Conservation (phyloP, 192 early-diverging fungal species). For the Phlyctochytrium bullatum region DNA sequence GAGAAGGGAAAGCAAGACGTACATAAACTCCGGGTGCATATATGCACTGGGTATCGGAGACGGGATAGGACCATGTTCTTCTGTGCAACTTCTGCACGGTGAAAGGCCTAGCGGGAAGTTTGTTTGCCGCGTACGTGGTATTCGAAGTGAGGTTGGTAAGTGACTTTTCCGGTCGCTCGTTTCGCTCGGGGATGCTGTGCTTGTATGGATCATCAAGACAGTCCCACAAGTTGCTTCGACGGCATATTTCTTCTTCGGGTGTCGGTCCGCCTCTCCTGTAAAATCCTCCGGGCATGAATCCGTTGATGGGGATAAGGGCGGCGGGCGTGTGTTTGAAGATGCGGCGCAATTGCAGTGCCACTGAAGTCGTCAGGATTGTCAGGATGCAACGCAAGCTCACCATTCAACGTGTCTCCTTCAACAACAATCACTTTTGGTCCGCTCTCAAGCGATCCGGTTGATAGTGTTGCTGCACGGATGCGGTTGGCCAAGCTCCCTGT, state of each 20-base stretch:
- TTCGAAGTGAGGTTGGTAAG: not conserved
- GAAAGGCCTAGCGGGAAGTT: not conserved
- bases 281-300: slow-evolving; percentile 20
- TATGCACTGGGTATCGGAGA: not conserved
- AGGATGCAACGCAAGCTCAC: not conserved
- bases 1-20: not conserved
- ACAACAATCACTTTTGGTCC: slow-evolving; percentile 21
- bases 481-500: not conserved
- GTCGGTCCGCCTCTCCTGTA: slow-evolving; percentile 16
- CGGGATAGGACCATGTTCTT: not conserved
- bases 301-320: slow-evolving; percentile 17
- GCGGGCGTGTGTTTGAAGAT: slow-evolving; percentile 10
- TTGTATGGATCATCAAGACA: slow-evolving; percentile 22
- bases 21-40: slow-evolving; percentile 8
- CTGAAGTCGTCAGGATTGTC: not conserved
- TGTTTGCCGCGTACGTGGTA: not conserved
- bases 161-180: not conserved
- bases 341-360: slow-evolving; percentile 12
- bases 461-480: slow-evolving; percentile 9
- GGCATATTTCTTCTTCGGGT: slow-evolving; percentile 20
- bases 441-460: not conserved
- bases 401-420: slow-evolving; percentile 16
- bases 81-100: not conserved
- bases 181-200: not conserved
- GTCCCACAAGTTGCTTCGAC: slow-evolving; percentile 21